These are phyloP conservation scores for Ophiostoma fasciatum DNA, from an alignment of 2,329 filamentous ascomycete genomes.

Conservation along the genomic window DNA sequence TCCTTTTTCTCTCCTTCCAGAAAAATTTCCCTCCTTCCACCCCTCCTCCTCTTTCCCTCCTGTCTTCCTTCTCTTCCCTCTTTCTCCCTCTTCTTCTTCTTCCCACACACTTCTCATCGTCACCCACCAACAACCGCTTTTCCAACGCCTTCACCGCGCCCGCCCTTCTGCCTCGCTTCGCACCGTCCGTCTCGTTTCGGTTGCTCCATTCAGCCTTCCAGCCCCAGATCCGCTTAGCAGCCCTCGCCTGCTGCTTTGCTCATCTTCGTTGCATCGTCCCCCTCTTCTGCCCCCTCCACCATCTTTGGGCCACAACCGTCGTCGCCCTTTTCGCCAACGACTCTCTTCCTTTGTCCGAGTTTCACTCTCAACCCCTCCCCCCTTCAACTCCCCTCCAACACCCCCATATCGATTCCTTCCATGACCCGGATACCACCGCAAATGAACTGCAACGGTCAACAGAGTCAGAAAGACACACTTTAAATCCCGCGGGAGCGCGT, in stretches of 20 bases:
- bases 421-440: conserved; percentile 41
- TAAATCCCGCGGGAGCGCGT: conserved; percentile 54
- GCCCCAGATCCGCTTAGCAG: no score
- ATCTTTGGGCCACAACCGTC: conserved; percentile 6
- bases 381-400: conserved; percentile 1
- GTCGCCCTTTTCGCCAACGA: conserved; percentile 4
- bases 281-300: no score
- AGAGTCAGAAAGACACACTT: conserved; percentile 50
- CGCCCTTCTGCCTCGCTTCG: no score
- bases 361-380: not conserved
- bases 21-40: conserved; percentile 13
- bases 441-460: conserved; percentile 35
- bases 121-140: no score
- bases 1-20: conserved; percentile 10
- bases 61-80: conserved; percentile 6
- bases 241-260: no score
- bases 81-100: conserved; percentile 7
- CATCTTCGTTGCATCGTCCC: no score
- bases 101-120: no score
- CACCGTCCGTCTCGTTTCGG: no score
- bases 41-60: conserved; percentile 13
- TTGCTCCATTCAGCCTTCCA: no score
- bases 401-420: conserved; percentile 24
- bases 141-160: no score
- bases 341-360: no score